Evolutionary conservation across 805 yeast species (phyloP).

Genomic region (Barnettozyma sucrosica): DNA sequence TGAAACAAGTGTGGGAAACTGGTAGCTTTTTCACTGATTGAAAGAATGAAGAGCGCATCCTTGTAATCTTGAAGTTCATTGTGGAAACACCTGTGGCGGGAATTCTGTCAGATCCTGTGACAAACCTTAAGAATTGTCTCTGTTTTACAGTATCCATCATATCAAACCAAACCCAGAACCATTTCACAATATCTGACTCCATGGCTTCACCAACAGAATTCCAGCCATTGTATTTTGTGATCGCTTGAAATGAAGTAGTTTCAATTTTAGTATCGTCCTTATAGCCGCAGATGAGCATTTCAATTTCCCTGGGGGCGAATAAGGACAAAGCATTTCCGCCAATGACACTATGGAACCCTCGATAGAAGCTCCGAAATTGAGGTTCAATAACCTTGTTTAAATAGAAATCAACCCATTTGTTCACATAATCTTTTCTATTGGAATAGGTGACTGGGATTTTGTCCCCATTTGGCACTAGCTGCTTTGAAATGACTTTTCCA

Average conservation of each 20-base stretch:
- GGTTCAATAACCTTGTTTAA: conserved; percentile 46
- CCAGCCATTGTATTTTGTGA: conserved; percentile 74
- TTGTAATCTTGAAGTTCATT: conserved; percentile 64
- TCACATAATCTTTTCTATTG: conserved; percentile 58
- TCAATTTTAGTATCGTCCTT: conserved; percentile 62
- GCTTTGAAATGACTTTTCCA: conserved; percentile 38
- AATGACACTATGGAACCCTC: conserved; percentile 71
- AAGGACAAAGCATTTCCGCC: conserved; percentile 77
- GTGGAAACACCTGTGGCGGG: conserved; percentile 91
- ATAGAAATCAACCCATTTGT: conserved; percentile 54
- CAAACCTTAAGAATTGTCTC: conserved; percentile 61
- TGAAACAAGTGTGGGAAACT: conserved; percentile 90
- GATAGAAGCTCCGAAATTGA: conserved; percentile 53
- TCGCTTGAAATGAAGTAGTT: conserved; percentile 55
- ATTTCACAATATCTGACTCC: conserved; percentile 42
- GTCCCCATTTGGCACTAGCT: conserved; percentile 56
- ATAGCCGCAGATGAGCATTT: conserved; percentile 65
- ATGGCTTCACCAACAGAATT: conserved; percentile 31
- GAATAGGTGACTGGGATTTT: conserved; percentile 46
- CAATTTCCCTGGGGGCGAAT: conserved; percentile 78
- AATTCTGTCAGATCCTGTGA: conserved; percentile 86
- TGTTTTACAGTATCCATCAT: conserved; percentile 42
- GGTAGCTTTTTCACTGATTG: conserved; percentile 49
- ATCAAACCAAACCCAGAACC: conserved; percentile 88
- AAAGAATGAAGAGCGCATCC: conserved; percentile 30